These are phyloP conservation scores for Betula pendula DNA, from an alignment of 306 rosid genomes.

Conservation along the genomic window DNA sequence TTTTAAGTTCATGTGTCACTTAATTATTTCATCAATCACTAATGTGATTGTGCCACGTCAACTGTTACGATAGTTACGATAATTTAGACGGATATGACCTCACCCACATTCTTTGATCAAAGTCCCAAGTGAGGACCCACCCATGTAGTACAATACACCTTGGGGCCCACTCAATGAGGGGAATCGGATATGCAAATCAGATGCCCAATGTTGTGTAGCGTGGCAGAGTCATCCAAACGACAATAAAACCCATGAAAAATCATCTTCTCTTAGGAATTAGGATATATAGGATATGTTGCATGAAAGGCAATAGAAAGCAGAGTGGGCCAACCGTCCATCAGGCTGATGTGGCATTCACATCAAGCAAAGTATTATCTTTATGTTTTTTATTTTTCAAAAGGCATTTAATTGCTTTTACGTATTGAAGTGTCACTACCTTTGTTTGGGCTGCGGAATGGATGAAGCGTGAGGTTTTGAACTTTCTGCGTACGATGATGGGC, in stretches of 20 bases:
- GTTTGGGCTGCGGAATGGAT: not conserved
- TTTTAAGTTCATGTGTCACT: too few species aligned
- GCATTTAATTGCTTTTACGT: not conserved
- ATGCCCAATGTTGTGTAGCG: not conserved
- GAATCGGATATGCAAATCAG: not conserved
- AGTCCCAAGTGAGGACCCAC: not conserved
- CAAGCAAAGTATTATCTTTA: not conserved
- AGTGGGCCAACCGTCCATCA: not conserved
- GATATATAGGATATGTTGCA: not conserved
- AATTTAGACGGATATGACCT: not conserved
- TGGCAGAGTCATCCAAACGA: conserved; percentile 10
- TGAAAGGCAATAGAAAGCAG: not conserved
- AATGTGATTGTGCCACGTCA: too few species aligned
- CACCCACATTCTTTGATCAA: not conserved
- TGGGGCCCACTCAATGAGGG: not conserved
- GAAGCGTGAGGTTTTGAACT: conserved; percentile 15
- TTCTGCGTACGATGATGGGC: not conserved
- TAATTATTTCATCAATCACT: too few species aligned
- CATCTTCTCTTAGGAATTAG: not conserved
- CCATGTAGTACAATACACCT: not conserved
- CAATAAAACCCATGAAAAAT: not conserved
- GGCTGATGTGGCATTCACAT: not conserved
- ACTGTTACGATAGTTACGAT: too few species aligned
- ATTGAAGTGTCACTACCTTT: not conserved
- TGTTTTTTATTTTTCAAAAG: not conserved